These are phyloP conservation scores for Phytophthora podocarpi DNA, from an alignment of 352 stramenopile genomes.

Conservation along the genomic window DNA sequence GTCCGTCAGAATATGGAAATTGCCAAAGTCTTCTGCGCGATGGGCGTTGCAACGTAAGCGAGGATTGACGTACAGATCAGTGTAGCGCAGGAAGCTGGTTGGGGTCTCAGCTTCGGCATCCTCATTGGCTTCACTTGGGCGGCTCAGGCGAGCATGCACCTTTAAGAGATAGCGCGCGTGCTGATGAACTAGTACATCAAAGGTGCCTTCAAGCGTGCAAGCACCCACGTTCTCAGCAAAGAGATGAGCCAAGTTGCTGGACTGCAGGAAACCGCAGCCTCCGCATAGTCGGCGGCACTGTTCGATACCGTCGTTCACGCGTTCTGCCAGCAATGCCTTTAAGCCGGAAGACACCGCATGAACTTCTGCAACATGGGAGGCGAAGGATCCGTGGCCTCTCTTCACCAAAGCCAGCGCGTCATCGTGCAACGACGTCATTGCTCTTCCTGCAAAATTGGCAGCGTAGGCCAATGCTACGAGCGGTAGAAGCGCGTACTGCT, in stretches of 20 bases:
- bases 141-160: slow-evolving; percentile 11
- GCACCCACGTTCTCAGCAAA: slow-evolving; percentile 49
- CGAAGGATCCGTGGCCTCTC: slow-evolving; percentile 5
- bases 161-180: slow-evolving; percentile 56
- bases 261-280: slow-evolving; percentile 19
- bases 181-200: slow-evolving; percentile 64
- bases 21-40: slow-evolving; percentile 39
- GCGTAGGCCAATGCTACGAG: slow-evolving; percentile 36
- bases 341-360: slow-evolving; percentile 29
- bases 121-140: slow-evolving; percentile 12
- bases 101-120: slow-evolving; percentile 18
- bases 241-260: slow-evolving; percentile 31
- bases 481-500: slow-evolving; percentile 46
- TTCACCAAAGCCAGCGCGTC: slow-evolving; percentile 11
- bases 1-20: slow-evolving; percentile 43
- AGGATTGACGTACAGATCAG: slow-evolving; percentile 34
- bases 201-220: slow-evolving; percentile 58
- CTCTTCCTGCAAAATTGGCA: slow-evolving; percentile 24
- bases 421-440: slow-evolving; percentile 20
- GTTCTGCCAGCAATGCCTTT: slow-evolving; percentile 27
- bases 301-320: slow-evolving; percentile 35
- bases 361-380: slow-evolving; percentile 18
- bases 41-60: slow-evolving; percentile 41
- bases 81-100: slow-evolving; percentile 42
- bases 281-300: slow-evolving; percentile 31